A percentile compares a stretch with the other conserved stretches of the same genome.
Conservation (phyloP, 306 rosid species). For the Acacia melanoxylon region DNA sequence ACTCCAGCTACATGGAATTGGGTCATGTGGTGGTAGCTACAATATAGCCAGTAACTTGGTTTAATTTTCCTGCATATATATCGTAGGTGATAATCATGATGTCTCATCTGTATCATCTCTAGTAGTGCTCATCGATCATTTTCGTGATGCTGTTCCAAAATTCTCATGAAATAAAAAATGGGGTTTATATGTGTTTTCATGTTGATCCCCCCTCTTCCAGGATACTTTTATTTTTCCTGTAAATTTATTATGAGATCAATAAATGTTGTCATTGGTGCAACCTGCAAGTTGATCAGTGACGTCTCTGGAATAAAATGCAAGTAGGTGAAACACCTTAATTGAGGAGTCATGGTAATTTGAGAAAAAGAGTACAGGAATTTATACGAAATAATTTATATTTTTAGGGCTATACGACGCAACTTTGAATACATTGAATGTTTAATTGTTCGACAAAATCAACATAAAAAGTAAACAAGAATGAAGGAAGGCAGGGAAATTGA, state of each 20-base stretch:
- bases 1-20: not conserved
- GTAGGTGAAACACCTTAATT: not conserved
- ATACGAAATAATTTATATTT: not conserved
- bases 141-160: not conserved
- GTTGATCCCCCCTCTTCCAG: not conserved
- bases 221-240: not conserved
- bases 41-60: not conserved
- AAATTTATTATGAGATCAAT: not conserved
- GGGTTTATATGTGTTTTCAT: constrained; percentile 1
- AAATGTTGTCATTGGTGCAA: not conserved
- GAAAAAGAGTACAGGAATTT: not conserved
- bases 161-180: constrained; percentile 19
- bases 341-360: not conserved
- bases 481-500: not conserved
- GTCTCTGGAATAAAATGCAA: not conserved
- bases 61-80: not conserved
- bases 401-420: not conserved
- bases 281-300: not conserved
- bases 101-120: not conserved
- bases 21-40: not conserved
- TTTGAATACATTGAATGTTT: not conserved
- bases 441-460: not conserved
- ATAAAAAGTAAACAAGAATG: not conserved
- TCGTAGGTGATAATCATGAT: too few species aligned
- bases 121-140: not conserved